Percentiles rank a stretch among this genome's conserved stretches.
Conservation (phyloP, 768 basidiomycete genomes). For the Exidia glandulosa region DNA sequence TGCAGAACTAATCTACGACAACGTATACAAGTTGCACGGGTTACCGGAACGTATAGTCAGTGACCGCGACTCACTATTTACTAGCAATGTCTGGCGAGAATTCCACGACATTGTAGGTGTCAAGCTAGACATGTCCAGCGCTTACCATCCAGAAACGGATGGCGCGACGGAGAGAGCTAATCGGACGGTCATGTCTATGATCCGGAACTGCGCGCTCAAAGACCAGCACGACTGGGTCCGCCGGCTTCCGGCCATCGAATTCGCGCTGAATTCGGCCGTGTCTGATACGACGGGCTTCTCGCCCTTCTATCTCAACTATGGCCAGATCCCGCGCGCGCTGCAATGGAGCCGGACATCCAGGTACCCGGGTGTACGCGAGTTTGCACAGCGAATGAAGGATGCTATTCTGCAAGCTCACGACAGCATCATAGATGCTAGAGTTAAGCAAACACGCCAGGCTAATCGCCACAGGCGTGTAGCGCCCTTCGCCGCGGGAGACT, state of each 20-base stretch:
- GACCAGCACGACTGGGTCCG: neutral
- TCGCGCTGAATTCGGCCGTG: neutral
- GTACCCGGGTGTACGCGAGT: neutral
- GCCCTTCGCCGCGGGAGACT: neutral
- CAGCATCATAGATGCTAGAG: neutral
- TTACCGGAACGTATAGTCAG: slow-evolving; percentile 27
- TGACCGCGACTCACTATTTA: slow-evolving; percentile 25
- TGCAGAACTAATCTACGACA: slow-evolving; percentile 14
- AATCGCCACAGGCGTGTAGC: neutral
- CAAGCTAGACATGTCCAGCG: slow-evolving; percentile 22
- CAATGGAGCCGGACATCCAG: neutral
- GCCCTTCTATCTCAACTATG: neutral
- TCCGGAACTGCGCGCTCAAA: neutral
- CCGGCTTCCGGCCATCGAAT: neutral
- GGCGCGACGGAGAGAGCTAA: neutral
- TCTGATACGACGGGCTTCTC: neutral
- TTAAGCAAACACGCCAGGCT: neutral
- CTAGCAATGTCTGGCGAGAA: neutral
- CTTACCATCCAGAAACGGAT: slow-evolving; percentile 29
- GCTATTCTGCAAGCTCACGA: neutral
- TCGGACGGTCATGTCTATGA: neutral
- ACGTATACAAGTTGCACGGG: slow-evolving; percentile 28
- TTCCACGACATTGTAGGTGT: neutral
- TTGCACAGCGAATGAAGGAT: neutral
- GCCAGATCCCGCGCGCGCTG: neutral